Evolutionary conservation across 139 green algal species (phyloP).

Genomic region (Tetraselmis striata): DNA sequence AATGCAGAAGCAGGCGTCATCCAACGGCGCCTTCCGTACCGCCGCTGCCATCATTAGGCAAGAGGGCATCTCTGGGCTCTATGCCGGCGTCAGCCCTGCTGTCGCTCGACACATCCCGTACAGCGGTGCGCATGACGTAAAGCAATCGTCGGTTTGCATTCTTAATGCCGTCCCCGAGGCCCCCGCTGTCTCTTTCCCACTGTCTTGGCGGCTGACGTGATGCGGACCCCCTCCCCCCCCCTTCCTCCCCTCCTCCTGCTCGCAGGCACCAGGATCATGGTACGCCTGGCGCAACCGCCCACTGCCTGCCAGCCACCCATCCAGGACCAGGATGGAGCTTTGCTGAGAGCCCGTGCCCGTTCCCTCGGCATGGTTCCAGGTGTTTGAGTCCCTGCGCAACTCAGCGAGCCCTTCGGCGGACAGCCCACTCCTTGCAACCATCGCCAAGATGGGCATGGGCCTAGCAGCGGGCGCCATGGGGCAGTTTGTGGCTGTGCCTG

Average conservation of each 20-base stretch:
- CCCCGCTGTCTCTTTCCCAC: no score
- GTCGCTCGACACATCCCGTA: slow-evolving; percentile 53
- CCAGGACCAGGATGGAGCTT: not conserved
- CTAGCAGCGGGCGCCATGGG: slow-evolving; percentile 42
- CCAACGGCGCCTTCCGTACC: slow-evolving; percentile 7
- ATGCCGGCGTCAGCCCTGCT: slow-evolving; percentile 43
- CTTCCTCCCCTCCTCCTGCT: not conserved
- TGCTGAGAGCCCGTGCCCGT: not conserved
- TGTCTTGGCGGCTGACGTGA: no score
- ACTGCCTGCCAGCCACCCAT: not conserved
- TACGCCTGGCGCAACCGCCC: not conserved
- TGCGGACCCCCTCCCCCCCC: no score
- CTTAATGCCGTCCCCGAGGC: no score
- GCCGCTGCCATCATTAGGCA: slow-evolving; percentile 17
- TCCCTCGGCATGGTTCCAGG: not conserved
- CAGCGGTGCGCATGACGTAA: slow-evolving; percentile 19
- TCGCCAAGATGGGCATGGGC: slow-evolving; percentile 27
- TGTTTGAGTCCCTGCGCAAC: not conserved
- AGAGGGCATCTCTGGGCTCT: slow-evolving; percentile 38
- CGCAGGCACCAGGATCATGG: slow-evolving; percentile 40
- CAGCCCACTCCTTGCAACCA: not conserved
- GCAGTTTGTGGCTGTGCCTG: slow-evolving; percentile 52
- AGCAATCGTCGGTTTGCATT: not conserved
- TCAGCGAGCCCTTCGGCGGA: not conserved
- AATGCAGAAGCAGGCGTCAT: not conserved